phyloP scores from a whole-genome alignment of 805 yeast species.

The Teunomyces tritomae region DNA sequence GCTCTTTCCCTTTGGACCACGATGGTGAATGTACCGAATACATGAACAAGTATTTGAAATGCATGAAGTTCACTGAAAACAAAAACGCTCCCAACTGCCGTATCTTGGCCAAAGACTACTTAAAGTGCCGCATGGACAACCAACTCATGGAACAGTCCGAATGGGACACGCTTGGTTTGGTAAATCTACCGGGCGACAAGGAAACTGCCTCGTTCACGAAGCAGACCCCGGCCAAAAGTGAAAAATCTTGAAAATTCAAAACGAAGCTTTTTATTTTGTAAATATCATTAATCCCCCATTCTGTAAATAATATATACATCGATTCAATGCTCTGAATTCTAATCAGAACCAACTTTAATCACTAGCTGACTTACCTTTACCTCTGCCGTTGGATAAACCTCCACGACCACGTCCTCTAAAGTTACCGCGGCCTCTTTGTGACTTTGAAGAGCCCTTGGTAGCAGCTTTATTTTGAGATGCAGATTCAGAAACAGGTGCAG shows the following conservation, averaged over 20 bases:
- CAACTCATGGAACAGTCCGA: slow-evolving; percentile 41
- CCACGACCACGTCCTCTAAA: slow-evolving; percentile 7
- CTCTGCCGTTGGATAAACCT: not conserved
- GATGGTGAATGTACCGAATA: slow-evolving; percentile 72
- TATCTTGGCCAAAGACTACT: slow-evolving; percentile 72
- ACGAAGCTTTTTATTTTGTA: not conserved
- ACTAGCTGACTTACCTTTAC: not conserved
- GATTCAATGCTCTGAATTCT: no score
- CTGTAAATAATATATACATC: slow-evolving; percentile 2
- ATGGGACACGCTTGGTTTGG: slow-evolving; percentile 44
- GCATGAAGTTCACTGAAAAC: slow-evolving; percentile 74
- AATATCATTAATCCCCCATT: not conserved
- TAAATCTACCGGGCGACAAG: slow-evolving; percentile 39
- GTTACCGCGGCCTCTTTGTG: slow-evolving; percentile 2
- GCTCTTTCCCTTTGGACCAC: slow-evolving; percentile 94
- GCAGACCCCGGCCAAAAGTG: not conserved
- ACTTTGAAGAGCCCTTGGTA: not conserved
- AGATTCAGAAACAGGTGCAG: not conserved
- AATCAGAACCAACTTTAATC: not conserved
- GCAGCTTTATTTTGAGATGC: not conserved
- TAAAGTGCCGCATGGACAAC: slow-evolving; percentile 87
- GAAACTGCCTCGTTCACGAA: not conserved
- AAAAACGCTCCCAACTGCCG: slow-evolving; percentile 92
- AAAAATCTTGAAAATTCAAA: not conserved
- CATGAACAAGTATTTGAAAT: slow-evolving; percentile 73